Base-by-base conservation (phyloP, 202 grass and related monocot species). In the Saccharum hybrid region DNA sequence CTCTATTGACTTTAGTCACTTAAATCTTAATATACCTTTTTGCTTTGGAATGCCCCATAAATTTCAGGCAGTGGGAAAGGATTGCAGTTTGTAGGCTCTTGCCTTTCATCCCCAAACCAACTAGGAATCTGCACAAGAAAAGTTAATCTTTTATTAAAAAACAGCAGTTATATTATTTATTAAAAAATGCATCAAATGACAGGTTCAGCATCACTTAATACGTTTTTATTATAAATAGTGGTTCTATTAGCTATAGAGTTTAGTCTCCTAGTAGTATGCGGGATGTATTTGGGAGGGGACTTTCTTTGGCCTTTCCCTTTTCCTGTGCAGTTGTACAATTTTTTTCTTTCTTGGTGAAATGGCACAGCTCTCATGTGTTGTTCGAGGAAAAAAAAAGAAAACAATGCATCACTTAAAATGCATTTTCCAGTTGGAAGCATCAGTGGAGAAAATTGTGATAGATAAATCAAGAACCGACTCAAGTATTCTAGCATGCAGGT, bases 21-120 rank as follows among this genome's bases (percentile, higher is more conserved):
- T 62, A n/a, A n/a, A n/a, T n/a, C n/a, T n/a, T n/a, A n/a, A 26
- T 52, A 10, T 86, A 97, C 96, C 96, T 96, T 99, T 80, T 90
- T 96, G 65, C 61, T 90, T 84, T 94, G 93, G 56, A 84, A 91
- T 82, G 82, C 65, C 39, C 66, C 66, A 85, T 99, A 99, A 88
- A 79, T 83, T 90, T 99, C 91, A 87, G 96, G 93, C 75, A 99
- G 85, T 62, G 76, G 81, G 86, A 96, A 99, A 49, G 91, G 93
- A 78, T 92, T 94, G 73, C 75, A 82, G 22, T 87, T 88, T 70
- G 79, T 92, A 63, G 84, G 63, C 36, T 90, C 81, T 88, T 81
- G 84, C 42, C 80, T 85, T 88, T 94, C 89, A 71, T 70, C 63
- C 33, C 77, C 90, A 86, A 92, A 90, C 88, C 83, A 94, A 85